Evolutionary conservation across 83 land plant species (phyloP), one percentile per base, ranked within the genome.

Genomic region (Larix sibirica): DNA sequence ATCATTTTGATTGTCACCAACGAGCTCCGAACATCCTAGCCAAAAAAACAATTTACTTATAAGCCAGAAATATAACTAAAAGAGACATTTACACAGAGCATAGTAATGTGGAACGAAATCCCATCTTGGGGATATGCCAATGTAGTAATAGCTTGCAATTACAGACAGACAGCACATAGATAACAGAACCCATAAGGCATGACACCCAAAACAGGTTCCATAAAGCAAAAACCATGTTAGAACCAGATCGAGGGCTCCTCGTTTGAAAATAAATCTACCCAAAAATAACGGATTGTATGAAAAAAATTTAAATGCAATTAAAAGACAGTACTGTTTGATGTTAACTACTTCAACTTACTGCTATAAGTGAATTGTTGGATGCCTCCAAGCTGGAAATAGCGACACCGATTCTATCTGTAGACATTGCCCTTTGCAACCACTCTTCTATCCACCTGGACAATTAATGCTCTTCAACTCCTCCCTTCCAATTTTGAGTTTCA

Each of bases 21-120:
- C 3, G 87, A 84, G 81, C 70, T 89, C 62, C 92, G 85, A 10
- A 92, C 85, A n/a, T 90, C 94, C 94, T 92, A 84, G 80, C 31
- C n/a, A n/a, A 18, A 18, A 4, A 74, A 74, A 2, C 44, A 47
- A 47, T 47, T 74, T 3, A 14, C 6, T 44, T 44, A 21, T 21
- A 0, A 23, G 3, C 40, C 10, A 71, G 20, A 4, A 36, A n/a
- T n/a, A 13, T 4, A 71, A n/a, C 23, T 40, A 42, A 18, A 71
- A 40, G n/a, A 71, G n/a, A 71, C 13, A 42, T 40, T 71, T 42
- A 2, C 76, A 38, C 54, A 50, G 12, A 9, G 10, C 2, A 9
- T 9, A 9, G 54, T 50, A 50, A 50, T 50, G 12, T 50, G 54
- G 10, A 50, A 50, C 12, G 54, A 50, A 50, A 50, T 9, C 54